Evolutionary conservation across 2,329 filamentous ascomycete species (phyloP), one percentile per base, ranked within the genome.

Genomic region (Trichoderma sp.): DNA sequence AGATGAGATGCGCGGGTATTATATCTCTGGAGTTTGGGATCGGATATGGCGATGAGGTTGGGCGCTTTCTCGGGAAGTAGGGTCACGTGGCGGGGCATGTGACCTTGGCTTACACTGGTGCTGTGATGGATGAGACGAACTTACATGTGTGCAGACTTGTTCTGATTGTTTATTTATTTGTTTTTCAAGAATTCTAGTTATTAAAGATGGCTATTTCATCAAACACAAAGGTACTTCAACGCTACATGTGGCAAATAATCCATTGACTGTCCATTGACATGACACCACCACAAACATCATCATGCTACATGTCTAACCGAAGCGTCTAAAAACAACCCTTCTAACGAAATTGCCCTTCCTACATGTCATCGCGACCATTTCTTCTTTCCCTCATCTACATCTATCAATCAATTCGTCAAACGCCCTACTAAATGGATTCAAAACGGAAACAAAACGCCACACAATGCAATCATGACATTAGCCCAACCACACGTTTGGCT

Each of bases 1-100:
- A 29, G 50, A 19, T 53, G 42, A 48, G 42, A 48, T 32, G 69
- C 52, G 70, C 69, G 59, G 48, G 32, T 48, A 27, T 37, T 15
- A 6, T 59, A 71, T 68, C 69, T 67, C 73, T 70, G 64, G 68
- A 71, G 67, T 68, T 66, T 71, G 72, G 70, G 50, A 66, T 54
- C 60, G 25, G 72, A 74, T 70, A 72, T 75, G 74, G 71, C 72
- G 72, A 70, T 72, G 63, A 70, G 68, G 72, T 72, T 73, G 64
- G 54, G 58, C 39, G 60, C 53, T 29, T 64, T 64, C 37, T 64
- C 66, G 52, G 48, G 17, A 61, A 35, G 12, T 32, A 12, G 58
- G 6, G 19, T 67, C 65, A 67, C 65, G 65, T 63, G 65, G 13
- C 0, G 2, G 3, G 2, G 32, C 64, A 67, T 59, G 64, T 59